Evolutionary conservation across 108 stramenopile genomes (phyloP), one percentile per base, ranked within the genome.

Genomic region (Hondaea fermentalgiana): DNA sequence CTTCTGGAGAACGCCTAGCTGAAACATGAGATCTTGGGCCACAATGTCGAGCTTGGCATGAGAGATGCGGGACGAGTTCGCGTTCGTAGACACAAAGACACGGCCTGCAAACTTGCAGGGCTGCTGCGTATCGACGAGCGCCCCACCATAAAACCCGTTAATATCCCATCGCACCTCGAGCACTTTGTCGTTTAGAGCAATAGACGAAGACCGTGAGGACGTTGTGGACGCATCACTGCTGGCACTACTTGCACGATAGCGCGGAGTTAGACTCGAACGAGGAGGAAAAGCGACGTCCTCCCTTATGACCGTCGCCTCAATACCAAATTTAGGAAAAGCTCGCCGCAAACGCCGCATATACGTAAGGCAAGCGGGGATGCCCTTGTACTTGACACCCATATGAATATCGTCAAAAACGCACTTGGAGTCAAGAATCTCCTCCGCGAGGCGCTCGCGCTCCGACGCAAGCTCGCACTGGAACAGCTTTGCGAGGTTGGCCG

Each of bases 341-440:
- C 76, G 76, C 23, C 76, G 76, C n/a, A 83, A 45, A 12, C 51
- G 45, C 6, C 51, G 49, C 3, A 83, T 12, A 28, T 83, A 83
- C 45, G 49, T 83, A 0, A 83, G 51, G 76, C 76, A 83, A 8
- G 76, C 76, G 19, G 76, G 49, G 1, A 83, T 83, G 76, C 76
- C 76, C 51, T 83, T 83, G 76, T 83, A 83, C 51, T 83, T 83
- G 76, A 83, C 76, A 0, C 76, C 76, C 76, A 83, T 83, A 23
- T 83, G 76, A 16, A 83, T 83, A 53, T 83, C 76, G 76, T 83
- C 76, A 83, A 83, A 83, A 6, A 83, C 51, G 51, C 76, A 83
- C 28, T 83, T 83, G n/a, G 76, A 6, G 51, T 83, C 76, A 12
- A 83, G 51, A 35, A 83, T 83, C 76, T 83, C 76, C n/a, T 83